Evolutionary conservation across 441 rosid genomes (phyloP).

Genomic region (Syzygium malaccense): DNA sequence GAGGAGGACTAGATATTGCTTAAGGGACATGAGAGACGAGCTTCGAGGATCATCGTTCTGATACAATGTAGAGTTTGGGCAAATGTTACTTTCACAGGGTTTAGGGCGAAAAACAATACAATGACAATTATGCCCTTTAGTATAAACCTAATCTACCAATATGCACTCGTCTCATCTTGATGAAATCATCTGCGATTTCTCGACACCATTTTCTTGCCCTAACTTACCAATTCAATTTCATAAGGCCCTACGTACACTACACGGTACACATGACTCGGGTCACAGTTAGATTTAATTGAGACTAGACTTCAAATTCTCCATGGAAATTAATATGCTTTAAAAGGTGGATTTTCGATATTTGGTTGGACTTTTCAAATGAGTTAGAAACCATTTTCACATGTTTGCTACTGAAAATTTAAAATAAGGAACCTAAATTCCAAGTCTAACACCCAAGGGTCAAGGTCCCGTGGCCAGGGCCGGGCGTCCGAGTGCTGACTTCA

Average conservation of each 20-base stretch:
- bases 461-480: neutral
- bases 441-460: neutral
- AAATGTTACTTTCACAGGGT: no score
- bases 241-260: neutral
- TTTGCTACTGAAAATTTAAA: neutral
- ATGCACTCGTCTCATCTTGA: neutral
- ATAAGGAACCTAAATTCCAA: neutral
- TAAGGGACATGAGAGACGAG: no score
- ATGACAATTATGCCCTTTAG: no score
- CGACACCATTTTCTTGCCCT: neutral
- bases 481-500: neutral
- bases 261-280: neutral
- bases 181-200: neutral
- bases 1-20: no score
- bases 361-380: neutral
- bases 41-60: no score
- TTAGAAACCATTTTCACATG: neutral
- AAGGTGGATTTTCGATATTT: accelerated
- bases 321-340: accelerated
- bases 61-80: no score
- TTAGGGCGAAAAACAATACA: no score
- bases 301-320: neutral
- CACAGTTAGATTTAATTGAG: neutral
- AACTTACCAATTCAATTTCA: neutral
- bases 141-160: no score